Percentiles rank a stretch among this genome's conserved stretches.
Evolutionary conservation across 2,329 filamentous ascomycete genomes (phyloP).

Genomic region (Didymella glomerata): DNA sequence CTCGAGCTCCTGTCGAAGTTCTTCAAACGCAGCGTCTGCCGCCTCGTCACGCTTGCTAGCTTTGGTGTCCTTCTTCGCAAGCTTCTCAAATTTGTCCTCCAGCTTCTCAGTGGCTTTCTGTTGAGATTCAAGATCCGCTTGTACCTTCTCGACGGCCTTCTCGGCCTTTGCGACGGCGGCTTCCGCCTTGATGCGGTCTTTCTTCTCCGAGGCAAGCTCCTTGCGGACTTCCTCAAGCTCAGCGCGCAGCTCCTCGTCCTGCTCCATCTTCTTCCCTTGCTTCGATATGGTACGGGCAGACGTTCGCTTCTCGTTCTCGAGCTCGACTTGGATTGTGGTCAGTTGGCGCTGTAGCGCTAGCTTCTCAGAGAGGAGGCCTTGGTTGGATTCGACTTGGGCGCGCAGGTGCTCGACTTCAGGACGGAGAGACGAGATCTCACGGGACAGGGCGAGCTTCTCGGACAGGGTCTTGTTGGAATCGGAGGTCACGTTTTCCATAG

Average conservation of each 20-base stretch:
- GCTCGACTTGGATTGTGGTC: constrained; percentile 77
- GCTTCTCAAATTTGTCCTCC: constrained; percentile 47
- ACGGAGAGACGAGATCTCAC: constrained; percentile 66
- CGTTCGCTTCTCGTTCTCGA: constrained; percentile 82
- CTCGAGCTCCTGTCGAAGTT: constrained; percentile 50
- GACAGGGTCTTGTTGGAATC: constrained; percentile 75
- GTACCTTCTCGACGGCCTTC: constrained; percentile 42
- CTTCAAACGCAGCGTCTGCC: constrained; percentile 43
- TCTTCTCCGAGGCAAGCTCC: constrained; percentile 57
- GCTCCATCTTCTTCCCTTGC: constrained; percentile 58
- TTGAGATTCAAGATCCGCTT: constrained; percentile 45
- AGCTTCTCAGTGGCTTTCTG: constrained; percentile 41
- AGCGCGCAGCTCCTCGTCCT: constrained; percentile 57
- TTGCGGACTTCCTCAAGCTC: constrained; percentile 57
- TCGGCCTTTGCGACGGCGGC: constrained; percentile 50
- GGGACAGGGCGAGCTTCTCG: constrained; percentile 69
- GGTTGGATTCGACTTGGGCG: constrained; percentile 67
- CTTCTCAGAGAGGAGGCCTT: constrained; percentile 78
- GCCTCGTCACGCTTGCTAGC: constrained; percentile 49
- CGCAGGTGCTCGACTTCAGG: constrained; percentile 70
- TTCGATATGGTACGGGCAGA: constrained; percentile 65
- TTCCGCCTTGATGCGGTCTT: constrained; percentile 54
- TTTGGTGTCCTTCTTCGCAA: constrained; percentile 44
- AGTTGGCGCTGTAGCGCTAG: constrained; percentile 80
- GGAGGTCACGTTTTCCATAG: constrained; percentile 71